Evolutionary conservation across 768 basidiomycete genomes (phyloP).

Genomic region (Suillus placidus): DNA sequence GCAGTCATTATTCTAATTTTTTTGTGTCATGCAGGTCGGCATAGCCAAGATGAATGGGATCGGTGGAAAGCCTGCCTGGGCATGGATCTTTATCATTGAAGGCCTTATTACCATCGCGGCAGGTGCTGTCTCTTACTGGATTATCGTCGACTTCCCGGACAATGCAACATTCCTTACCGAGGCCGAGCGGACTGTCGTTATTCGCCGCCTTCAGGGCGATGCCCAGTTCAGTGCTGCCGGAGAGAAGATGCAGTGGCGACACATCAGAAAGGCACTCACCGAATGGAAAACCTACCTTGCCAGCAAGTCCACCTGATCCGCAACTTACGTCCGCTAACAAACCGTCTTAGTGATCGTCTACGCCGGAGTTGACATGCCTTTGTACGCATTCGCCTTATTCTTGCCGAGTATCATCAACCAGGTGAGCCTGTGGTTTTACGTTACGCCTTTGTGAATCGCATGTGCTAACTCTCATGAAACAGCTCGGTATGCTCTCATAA

Average conservation of each 20-base stretch:
- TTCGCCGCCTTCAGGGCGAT: constrained; percentile 66
- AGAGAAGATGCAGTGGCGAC: constrained; percentile 58
- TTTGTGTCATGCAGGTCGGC: constrained; percentile 40
- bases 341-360: constrained; percentile 54
- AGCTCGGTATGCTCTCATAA: constrained; percentile 44
- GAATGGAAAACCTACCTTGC: constrained; percentile 76
- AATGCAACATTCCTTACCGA: constrained; percentile 78
- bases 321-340: not conserved
- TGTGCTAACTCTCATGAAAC: not conserved
- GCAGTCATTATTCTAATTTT: not conserved
- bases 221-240: constrained; percentile 76
- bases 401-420: constrained; percentile 77
- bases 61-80: constrained; percentile 64
- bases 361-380: constrained; percentile 59
- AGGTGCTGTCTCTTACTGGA: constrained; percentile 67
- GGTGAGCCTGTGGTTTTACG: constrained; percentile 39
- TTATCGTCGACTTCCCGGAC: constrained; percentile 84
- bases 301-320: constrained; percentile 15
- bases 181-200: constrained; percentile 64
- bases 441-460: constrained; percentile 5
- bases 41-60: constrained; percentile 75
- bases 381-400: constrained; percentile 81
- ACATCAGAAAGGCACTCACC: constrained; percentile 57
- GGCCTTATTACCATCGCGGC: constrained; percentile 71
- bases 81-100: constrained; percentile 81